Conservation (phyloP, 2,329 filamentous ascomycete species). For the Aspergillus brunneoviolaceus region DNA sequence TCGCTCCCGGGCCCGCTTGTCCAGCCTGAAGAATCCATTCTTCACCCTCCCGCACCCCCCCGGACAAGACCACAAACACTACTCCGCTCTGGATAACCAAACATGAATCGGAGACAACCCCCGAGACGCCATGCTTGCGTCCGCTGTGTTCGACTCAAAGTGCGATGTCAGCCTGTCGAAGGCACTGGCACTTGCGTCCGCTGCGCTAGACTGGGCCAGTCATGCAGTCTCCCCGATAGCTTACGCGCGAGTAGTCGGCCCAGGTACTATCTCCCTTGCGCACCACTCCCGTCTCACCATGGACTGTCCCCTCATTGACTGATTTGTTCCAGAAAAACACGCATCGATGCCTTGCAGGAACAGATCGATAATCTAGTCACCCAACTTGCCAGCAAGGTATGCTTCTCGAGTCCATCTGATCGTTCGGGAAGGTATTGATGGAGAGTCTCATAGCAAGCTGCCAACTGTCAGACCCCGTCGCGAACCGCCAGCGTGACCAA, state of each 20-base stretch:
- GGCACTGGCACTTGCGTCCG: conserved; percentile 8
- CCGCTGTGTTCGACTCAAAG: conserved; percentile 13
- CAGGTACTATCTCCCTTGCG: neutral
- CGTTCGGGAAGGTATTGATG: no score
- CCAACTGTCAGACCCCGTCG: neutral
- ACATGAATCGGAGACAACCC: conserved; percentile 9
- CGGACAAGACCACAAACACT: neutral
- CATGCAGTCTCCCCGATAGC: conserved; percentile 6
- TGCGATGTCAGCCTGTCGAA: conserved; percentile 7
- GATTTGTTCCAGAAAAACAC: neutral
- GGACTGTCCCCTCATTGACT: neutral
- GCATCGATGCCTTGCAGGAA: conserved; percentile 11
- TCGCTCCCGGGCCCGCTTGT: no score
- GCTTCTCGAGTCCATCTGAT: neutral
- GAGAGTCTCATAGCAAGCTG: neutral
- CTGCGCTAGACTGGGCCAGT: conserved; percentile 12
- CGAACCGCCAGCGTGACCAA: neutral
- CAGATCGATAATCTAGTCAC: conserved; percentile 5
- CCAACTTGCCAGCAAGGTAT: conserved; percentile 4
- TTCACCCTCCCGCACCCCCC: neutral
- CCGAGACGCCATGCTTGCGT: conserved; percentile 11
- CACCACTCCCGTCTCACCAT: neutral
- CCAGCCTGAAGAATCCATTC: neutral
- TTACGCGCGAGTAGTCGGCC: neutral
- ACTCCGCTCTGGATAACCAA: neutral